phyloP scores from a whole-genome alignment of 495 filamentous ascomycete species.

The Pseudotulostoma volvatum region DNA sequence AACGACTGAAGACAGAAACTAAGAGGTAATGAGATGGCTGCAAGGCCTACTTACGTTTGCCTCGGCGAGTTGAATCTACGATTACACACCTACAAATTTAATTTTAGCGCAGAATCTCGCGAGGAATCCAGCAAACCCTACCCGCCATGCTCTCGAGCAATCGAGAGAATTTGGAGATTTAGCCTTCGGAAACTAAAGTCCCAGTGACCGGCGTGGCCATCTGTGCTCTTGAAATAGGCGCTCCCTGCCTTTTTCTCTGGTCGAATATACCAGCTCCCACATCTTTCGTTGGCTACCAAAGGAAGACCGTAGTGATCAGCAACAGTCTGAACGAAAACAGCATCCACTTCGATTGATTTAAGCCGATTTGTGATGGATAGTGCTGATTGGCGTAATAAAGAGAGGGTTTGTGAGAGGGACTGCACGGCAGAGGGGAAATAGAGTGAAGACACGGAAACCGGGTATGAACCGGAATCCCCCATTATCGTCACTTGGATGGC shows the following conservation, averaged over 20 bases:
- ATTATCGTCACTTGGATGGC: too few species aligned
- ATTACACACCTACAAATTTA: slow-evolving; percentile 72
- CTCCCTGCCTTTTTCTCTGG: slow-evolving; percentile 47
- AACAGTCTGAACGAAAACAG: slow-evolving; percentile 45
- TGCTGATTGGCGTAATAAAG: slow-evolving; percentile 52
- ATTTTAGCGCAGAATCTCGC: too few species aligned
- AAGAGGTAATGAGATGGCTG: too few species aligned
- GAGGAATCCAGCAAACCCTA: slow-evolving; percentile 30
- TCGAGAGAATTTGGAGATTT: slow-evolving; percentile 61
- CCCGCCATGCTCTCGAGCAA: slow-evolving; percentile 47
- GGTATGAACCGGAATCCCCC: slow-evolving; percentile 11
- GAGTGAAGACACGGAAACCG: slow-evolving; percentile 23
- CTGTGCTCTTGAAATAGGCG: slow-evolving; percentile 94
- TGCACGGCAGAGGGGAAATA: slow-evolving; percentile 27
- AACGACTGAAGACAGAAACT: too few species aligned
- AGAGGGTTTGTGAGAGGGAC: slow-evolving; percentile 29
- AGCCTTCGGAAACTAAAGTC: slow-evolving; percentile 68
- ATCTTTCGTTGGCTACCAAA: slow-evolving; percentile 82
- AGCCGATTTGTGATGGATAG: slow-evolving; percentile 69
- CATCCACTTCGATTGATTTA: slow-evolving; percentile 51
- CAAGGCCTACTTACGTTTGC: slow-evolving; percentile 70
- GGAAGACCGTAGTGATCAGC: slow-evolving; percentile 42
- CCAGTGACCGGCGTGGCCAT: slow-evolving; percentile 85
- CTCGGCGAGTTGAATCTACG: slow-evolving; percentile 85
- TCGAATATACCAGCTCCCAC: slow-evolving; percentile 88